phyloP scores from a whole-genome alignment of 1,139 yeast genomes.

The Scheffersomyces titani region DNA sequence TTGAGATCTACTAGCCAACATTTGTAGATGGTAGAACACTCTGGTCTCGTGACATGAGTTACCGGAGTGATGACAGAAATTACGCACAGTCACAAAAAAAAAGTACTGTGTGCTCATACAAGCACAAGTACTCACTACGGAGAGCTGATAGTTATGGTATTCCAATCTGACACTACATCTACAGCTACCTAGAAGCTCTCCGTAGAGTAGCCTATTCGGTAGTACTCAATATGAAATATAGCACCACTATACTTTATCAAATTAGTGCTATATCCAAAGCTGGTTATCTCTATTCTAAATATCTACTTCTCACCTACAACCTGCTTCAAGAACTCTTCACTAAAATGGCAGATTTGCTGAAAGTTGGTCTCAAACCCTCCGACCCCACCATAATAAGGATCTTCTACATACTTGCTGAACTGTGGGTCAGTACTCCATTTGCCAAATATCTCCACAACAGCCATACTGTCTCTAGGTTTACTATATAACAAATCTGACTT shows the following conservation, averaged over 20 bases:
- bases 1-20: background rate
- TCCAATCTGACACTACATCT: background rate
- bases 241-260: background rate
- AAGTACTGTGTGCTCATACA: no score
- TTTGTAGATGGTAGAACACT: background rate
- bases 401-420: constrained; percentile 65
- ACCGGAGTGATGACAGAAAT: background rate
- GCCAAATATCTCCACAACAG: constrained; percentile 69
- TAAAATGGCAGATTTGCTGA: constrained; percentile 71
- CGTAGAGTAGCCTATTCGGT: background rate
- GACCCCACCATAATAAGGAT: constrained; percentile 89
- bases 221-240: background rate
- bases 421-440: constrained; percentile 59
- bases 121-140: background rate
- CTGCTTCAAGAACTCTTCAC: constrained; percentile 58
- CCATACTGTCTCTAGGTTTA: constrained; percentile 56
- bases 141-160: background rate
- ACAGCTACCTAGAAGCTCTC: background rate
- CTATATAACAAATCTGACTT: constrained; percentile 57
- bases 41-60: background rate
- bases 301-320: constrained; percentile 35
- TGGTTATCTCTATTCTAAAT: background rate
- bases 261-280: background rate
- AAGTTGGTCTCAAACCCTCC: constrained; percentile 82
- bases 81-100: background rate